These are phyloP conservation scores for Scolecobasidium constrictum DNA, from an alignment of 2,329 filamentous ascomycete genomes.

Conservation along the genomic window DNA sequence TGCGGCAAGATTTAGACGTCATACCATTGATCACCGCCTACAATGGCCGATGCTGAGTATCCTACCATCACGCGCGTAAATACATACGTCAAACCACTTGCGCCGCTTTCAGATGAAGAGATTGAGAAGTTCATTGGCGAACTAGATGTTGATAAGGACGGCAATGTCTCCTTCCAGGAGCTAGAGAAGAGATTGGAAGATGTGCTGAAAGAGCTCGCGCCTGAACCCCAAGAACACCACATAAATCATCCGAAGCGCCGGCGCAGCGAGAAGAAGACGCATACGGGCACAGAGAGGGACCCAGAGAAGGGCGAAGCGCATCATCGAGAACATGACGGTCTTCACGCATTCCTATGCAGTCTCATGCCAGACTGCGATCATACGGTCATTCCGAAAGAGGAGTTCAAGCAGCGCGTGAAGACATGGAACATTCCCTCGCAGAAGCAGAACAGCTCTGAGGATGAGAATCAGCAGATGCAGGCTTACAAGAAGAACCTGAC, in stretches of 20 bases:
- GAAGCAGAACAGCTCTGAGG: slow-evolving; percentile 36
- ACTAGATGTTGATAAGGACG: slow-evolving; percentile 41
- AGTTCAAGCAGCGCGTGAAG: slow-evolving; percentile 35
- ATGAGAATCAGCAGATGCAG: slow-evolving; percentile 29
- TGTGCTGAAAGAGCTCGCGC: slow-evolving; percentile 40
- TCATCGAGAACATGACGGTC: slow-evolving; percentile 26
- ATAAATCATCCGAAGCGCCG: slow-evolving; percentile 22
- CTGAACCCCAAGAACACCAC: slow-evolving; percentile 35
- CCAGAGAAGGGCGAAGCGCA: slow-evolving; percentile 4
- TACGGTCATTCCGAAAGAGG: slow-evolving; percentile 33
- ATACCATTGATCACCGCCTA: too few species aligned
- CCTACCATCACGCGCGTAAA: too few species aligned
- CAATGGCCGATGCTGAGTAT: too few species aligned
- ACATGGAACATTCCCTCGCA: slow-evolving; percentile 39
- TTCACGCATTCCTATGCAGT: slow-evolving; percentile 41
- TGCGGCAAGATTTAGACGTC: too few species aligned
- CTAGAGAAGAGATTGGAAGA: slow-evolving; percentile 43
- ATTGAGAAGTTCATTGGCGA: slow-evolving; percentile 42
- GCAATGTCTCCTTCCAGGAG: slow-evolving; percentile 41
- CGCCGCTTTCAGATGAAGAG: slow-evolving; percentile 40
- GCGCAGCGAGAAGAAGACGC: slow-evolving; percentile 16
- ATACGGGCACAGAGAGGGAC: neutral
- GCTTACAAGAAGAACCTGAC: slow-evolving; percentile 36
- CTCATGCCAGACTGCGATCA: slow-evolving; percentile 35
- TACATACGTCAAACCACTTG: too few species aligned